Conservation (phyloP, 2,329 filamentous ascomycete species). For the Stachybotrys chartarum region DNA sequence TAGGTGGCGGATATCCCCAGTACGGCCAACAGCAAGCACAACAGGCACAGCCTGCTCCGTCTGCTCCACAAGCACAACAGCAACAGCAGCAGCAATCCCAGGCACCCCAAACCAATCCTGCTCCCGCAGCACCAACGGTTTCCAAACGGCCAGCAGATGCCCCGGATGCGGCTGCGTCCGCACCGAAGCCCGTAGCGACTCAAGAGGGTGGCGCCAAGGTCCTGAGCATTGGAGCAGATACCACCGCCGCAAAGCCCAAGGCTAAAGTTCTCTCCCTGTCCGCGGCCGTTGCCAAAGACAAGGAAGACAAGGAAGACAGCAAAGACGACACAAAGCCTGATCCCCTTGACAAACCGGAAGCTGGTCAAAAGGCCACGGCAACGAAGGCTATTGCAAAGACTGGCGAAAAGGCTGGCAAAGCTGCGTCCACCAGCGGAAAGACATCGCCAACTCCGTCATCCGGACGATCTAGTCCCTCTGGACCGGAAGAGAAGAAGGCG, state of each 20-base stretch:
- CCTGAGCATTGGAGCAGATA: slow-evolving; percentile 58
- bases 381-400: slow-evolving; percentile 90
- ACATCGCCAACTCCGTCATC: slow-evolving; percentile 77
- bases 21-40: slow-evolving; percentile 44
- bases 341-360: slow-evolving; percentile 48
- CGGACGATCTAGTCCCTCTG: slow-evolving; percentile 73
- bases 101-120: slow-evolving; percentile 32
- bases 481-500: slow-evolving; percentile 39
- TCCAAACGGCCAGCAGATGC: slow-evolving; percentile 17
- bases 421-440: slow-evolving; percentile 48
- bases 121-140: slow-evolving; percentile 14
- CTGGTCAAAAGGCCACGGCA: slow-evolving; percentile 77
- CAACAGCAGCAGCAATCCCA: slow-evolving; percentile 26
- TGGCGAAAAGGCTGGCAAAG: slow-evolving; percentile 51
- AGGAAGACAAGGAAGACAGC: slow-evolving; percentile 31
- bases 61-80: background rate
- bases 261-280: slow-evolving; percentile 39
- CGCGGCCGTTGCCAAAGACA: slow-evolving; percentile 22
- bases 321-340: slow-evolving; percentile 45
- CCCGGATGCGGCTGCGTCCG: slow-evolving; percentile 35
- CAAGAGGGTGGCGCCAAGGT: slow-evolving; percentile 57
- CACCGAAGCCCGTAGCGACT: slow-evolving; percentile 43
- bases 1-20: slow-evolving; percentile 45
- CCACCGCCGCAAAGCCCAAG: slow-evolving; percentile 48
- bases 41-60: slow-evolving; percentile 24